Percentiles rank a stretch among this genome's conserved stretches.
These are phyloP conservation scores for Fusarium albidum DNA, from an alignment of 2,329 filamentous ascomycete genomes.

Conservation along the genomic window DNA sequence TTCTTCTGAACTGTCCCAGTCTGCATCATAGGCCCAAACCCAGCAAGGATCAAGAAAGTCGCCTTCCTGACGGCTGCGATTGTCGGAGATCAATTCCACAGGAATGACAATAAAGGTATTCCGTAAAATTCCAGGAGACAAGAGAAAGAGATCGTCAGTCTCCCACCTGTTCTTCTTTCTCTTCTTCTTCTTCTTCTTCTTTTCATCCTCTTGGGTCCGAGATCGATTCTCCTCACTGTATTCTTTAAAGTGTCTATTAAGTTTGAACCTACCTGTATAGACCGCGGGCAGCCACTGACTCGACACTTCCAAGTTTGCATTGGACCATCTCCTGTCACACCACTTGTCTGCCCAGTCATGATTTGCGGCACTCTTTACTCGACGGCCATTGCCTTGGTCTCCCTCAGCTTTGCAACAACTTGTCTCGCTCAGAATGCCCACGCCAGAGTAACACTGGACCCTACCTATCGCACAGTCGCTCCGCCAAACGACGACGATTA, in stretches of 20 bases:
- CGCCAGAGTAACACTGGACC: too few relatives aligned
- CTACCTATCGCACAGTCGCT: too few relatives aligned
- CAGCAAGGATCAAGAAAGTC: slow-evolving; percentile 5
- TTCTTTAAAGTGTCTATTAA: slow-evolving; percentile 26
- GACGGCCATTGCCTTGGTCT: too few relatives aligned
- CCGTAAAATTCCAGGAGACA: slow-evolving; percentile 13
- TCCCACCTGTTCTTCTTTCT: slow-evolving; percentile 1
- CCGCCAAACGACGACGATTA: too few relatives aligned
- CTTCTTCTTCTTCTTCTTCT: slow-evolving; percentile 7
- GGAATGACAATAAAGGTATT: slow-evolving; percentile 30
- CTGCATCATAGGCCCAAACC: slow-evolving; percentile 36
- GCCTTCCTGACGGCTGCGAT: background rate
- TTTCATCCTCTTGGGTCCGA: slow-evolving; percentile 9
- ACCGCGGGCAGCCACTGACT: too few relatives aligned
- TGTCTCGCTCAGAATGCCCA: too few relatives aligned
- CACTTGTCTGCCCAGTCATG: too few relatives aligned
- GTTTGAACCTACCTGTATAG: too few relatives aligned
- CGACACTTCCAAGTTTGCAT: too few relatives aligned
- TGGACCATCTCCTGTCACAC: too few relatives aligned
- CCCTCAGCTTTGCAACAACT: too few relatives aligned
- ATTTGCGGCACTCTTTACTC: too few relatives aligned
- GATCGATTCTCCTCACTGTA: slow-evolving; percentile 12
- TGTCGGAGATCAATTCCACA: slow-evolving; percentile 11
- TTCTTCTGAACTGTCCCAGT: slow-evolving; percentile 25
- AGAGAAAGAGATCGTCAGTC: background rate